Base-by-base conservation (phyloP, 768 basidiomycete genomes). In the Lyophyllum shimeji region DNA sequence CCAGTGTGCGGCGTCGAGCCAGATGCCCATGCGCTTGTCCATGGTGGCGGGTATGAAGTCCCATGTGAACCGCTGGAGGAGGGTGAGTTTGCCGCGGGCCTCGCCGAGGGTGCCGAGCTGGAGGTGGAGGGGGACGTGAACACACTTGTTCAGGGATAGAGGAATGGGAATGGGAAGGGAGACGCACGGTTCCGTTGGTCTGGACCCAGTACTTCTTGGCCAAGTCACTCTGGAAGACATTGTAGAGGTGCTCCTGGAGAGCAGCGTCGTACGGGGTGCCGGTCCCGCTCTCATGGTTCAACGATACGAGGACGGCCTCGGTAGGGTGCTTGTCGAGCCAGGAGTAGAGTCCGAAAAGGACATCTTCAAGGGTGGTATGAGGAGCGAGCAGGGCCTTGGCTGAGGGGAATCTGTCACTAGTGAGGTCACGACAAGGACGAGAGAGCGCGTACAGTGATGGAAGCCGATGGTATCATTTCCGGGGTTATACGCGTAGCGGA, bases 281-380 rank as follows among this genome's bases (percentile, higher is more conserved):
- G 0, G 74, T 77, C 24, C 74, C 75, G 13, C 72, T 63, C 62
- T 82, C 81, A 52, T 78, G 72, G 54, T 82, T 82, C 44, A 83
- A 61, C 0, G 79, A 82, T 18, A 80, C 71, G 13, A 82, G 69
- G 5, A 83, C 68, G 1, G 80, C 76, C 60, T 83, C 82, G 0
- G 78, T 78, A 0, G 78, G 77, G 53, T 83, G 80, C 20, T 72
- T 67, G 55, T 81, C 72, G 13, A 83, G 72, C 79, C 81, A 83
- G 39, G 66, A 67, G 62, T 83, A 82, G 11, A 80, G 63, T 7
- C 78, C 80, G 50, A 79, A 81, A 39, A 81, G 71, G 1, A 82
- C 77, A 48, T 83, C 81, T 52, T 78, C 75, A 25, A 82, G 60
- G 0, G 70, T 72, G 1, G 81, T 80, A 1, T 75, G 76, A 5